Evolutionary conservation across 495 filamentous ascomycete species (phyloP).

Genomic region (Penicillium paradoxum): DNA sequence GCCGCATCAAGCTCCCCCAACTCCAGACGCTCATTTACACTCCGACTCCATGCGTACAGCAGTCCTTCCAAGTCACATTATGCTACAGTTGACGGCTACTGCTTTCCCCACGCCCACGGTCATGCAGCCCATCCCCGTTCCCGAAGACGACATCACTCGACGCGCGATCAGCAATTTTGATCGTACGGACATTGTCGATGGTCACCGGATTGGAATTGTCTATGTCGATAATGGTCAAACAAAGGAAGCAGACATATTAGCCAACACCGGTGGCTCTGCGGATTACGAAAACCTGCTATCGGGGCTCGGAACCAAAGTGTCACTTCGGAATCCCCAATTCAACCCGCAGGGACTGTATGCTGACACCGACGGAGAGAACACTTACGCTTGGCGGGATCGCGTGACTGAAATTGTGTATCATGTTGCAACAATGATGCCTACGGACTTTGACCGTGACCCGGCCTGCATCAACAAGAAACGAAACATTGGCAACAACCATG

Average conservation of each 20-base stretch:
- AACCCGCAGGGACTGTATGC: slow-evolving; percentile 92
- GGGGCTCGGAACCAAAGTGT: slow-evolving; percentile 73
- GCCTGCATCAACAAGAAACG: slow-evolving; percentile 80
- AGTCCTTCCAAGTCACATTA: slow-evolving; percentile 72
- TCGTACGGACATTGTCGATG: slow-evolving; percentile 83
- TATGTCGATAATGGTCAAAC: slow-evolving; percentile 84
- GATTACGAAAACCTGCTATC: slow-evolving; percentile 83
- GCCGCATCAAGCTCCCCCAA: slow-evolving; percentile 57
- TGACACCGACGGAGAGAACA: slow-evolving; percentile 76
- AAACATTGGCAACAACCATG: slow-evolving; percentile 96
- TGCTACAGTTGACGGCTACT: slow-evolving; percentile 63
- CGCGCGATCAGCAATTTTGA: slow-evolving; percentile 79
- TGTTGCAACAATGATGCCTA: slow-evolving; percentile 95
- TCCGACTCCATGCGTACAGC: slow-evolving; percentile 37
- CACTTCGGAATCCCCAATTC: slow-evolving; percentile 74
- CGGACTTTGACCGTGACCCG: slow-evolving; percentile 67
- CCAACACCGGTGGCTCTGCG: slow-evolving; percentile 73
- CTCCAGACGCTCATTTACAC: slow-evolving; percentile 42
- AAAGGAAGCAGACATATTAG: slow-evolving; percentile 73
- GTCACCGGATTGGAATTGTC: slow-evolving; percentile 91
- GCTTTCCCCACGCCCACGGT: slow-evolving; percentile 66
- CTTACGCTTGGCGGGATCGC: slow-evolving; percentile 88
- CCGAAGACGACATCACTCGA: slow-evolving; percentile 73
- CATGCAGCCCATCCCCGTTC: slow-evolving; percentile 69
- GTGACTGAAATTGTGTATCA: slow-evolving; percentile 96